Conservation (phyloP, 1,284 basidiomycete species). For the Leccinum cinnamomeum region DNA sequence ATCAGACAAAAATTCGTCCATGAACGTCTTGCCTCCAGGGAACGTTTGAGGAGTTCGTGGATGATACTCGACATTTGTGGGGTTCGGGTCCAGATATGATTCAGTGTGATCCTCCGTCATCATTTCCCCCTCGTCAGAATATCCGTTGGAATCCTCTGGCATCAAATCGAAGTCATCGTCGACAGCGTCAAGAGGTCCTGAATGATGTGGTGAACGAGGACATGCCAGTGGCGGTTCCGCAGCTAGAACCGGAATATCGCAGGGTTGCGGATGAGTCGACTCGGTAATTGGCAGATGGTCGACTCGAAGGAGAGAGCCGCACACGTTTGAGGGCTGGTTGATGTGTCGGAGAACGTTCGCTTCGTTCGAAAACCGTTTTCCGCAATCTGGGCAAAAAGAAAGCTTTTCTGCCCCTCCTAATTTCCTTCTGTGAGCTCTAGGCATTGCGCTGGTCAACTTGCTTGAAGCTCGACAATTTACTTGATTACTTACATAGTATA, state of each 20-base stretch:
- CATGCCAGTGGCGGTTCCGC: no score
- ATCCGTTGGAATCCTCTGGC: no score
- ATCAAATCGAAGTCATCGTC: background rate
- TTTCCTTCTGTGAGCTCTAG: background rate
- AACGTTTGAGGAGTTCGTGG: background rate
- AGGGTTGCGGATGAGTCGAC: no score
- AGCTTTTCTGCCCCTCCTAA: background rate
- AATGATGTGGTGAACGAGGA: background rate
- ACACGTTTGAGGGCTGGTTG: background rate
- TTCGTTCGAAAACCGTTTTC: background rate
- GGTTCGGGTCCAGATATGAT: no score
- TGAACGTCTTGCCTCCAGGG: background rate
- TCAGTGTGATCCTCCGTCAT: no score
- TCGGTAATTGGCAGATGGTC: no score
- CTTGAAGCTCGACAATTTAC: no score
- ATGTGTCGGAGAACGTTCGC: background rate
- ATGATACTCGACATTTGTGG: background rate
- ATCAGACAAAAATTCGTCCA: background rate
- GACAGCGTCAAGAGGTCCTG: background rate
- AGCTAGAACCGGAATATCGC: no score
- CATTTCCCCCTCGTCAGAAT: no score
- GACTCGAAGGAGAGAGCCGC: background rate
- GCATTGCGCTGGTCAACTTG: background rate
- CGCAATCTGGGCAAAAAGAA: background rate
- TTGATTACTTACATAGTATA: no score